phyloP scores from a whole-genome alignment of 306 rosid genomes.

The Dalbergia cochinchinensis region DNA sequence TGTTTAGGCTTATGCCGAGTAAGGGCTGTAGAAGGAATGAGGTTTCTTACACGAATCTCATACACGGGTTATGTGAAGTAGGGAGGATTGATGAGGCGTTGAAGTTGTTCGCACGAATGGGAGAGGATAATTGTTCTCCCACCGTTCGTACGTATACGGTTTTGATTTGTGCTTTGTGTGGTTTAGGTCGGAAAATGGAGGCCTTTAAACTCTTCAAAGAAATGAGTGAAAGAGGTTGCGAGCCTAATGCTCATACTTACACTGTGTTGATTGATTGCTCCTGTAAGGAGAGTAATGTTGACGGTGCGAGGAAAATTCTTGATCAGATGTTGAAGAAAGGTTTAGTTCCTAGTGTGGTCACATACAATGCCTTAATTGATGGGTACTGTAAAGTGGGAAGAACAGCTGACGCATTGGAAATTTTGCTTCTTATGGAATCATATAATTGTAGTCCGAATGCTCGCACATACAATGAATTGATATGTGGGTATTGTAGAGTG shows the following conservation, averaged over 20 bases:
- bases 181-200: constrained; percentile 60
- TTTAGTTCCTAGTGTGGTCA: constrained; percentile 66
- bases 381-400: constrained; percentile 71
- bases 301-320: constrained; percentile 57
- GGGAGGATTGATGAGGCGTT: constrained; percentile 57
- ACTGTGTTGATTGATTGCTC: constrained; percentile 60
- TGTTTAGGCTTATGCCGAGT: constrained; percentile 56
- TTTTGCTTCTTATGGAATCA: constrained; percentile 68
- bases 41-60: constrained; percentile 68
- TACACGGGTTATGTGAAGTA: constrained; percentile 72
- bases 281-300: constrained; percentile 65
- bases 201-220: constrained; percentile 54
- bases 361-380: constrained; percentile 71
- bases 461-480: constrained; percentile 76
- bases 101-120: constrained; percentile 62
- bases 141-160: constrained; percentile 65
- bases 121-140: constrained; percentile 64
- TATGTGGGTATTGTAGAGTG: constrained; percentile 65
- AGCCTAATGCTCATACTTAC: constrained; percentile 73
- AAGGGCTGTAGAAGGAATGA: constrained; percentile 62
- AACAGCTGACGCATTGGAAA: constrained; percentile 55
- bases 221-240: constrained; percentile 68
- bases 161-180: constrained; percentile 66
- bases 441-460: constrained; percentile 69
- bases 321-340: constrained; percentile 64